These are phyloP conservation scores for Chlorella ohadii DNA, from an alignment of 139 green algal species.

Conservation along the genomic window DNA sequence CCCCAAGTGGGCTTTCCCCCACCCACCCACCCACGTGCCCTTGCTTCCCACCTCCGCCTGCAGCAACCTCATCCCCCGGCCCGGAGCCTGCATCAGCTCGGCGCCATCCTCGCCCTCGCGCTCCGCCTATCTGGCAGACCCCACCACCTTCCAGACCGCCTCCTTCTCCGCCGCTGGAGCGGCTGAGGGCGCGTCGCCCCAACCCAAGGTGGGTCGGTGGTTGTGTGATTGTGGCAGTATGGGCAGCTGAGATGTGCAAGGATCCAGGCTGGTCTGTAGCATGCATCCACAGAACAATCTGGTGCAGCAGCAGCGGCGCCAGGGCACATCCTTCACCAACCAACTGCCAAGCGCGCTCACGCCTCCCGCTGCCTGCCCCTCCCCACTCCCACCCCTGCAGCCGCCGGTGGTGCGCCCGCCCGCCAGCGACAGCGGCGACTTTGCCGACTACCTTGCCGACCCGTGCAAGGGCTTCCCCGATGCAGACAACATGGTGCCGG, in stretches of 20 bases:
- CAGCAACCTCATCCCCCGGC: slow-evolving; percentile 19
- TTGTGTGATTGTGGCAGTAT: background rate
- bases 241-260: too few species aligned
- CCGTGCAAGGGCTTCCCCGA: slow-evolving; percentile 39
- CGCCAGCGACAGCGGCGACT: background rate
- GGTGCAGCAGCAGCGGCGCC: too few species aligned
- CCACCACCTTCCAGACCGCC: background rate
- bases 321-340: too few species aligned
- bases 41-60: background rate
- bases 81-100: background rate
- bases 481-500: slow-evolving; percentile 34
- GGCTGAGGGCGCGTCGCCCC: background rate
- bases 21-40: background rate
- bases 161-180: background rate
- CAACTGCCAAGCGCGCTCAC: too few species aligned
- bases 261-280: too few species aligned
- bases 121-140: background rate
- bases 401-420: background rate
- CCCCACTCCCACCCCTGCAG: too few species aligned
- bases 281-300: too few species aligned
- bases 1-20: too few species aligned
- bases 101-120: slow-evolving; percentile 8
- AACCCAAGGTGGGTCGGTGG: background rate
- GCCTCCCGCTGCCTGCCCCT: too few species aligned
- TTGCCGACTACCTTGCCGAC: slow-evolving; percentile 1